phyloP scores from a whole-genome alignment of 2,329 filamentous ascomycete species.

The Escovopsis sp. region DNA sequence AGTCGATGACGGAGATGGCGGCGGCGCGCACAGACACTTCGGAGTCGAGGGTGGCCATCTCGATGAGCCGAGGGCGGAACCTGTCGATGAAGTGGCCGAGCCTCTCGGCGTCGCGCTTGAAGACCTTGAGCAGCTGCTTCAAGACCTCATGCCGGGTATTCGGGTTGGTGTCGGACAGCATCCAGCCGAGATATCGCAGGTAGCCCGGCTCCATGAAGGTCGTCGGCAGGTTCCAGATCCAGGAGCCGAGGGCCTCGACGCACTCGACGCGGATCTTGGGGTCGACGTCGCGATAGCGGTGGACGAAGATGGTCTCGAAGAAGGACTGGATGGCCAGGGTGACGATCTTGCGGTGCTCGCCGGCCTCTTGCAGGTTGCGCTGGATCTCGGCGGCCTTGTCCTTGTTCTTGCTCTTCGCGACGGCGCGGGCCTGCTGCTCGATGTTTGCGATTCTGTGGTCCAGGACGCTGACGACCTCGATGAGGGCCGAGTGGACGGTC shows the following conservation, averaged over 20 bases:
- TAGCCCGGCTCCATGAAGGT: constrained; percentile 85
- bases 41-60: constrained; percentile 79
- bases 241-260: constrained; percentile 69
- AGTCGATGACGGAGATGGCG: constrained; percentile 68
- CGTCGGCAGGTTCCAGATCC: constrained; percentile 74
- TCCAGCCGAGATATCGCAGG: constrained; percentile 88
- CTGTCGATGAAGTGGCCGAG: constrained; percentile 86
- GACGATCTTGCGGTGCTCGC: constrained; percentile 52
- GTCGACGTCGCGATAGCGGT: constrained; percentile 90
- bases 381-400: constrained; percentile 59
- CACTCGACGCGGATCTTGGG: constrained; percentile 79
- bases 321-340: constrained; percentile 66
- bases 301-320: constrained; percentile 85
- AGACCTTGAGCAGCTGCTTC: constrained; percentile 65
- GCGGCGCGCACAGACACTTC: constrained; percentile 67
- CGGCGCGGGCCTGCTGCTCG: constrained; percentile 63
- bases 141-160: constrained; percentile 72
- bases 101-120: constrained; percentile 66
- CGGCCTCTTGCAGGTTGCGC: constrained; percentile 53
- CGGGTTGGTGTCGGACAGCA: constrained; percentile 67
- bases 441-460: constrained; percentile 59
- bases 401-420: constrained; percentile 63
- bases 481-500: constrained; percentile 63
- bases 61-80: constrained; percentile 73
- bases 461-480: constrained; percentile 54